Evolutionary conservation across 495 filamentous ascomycete species (phyloP).

Genomic region (Daldinia bambusicola): DNA sequence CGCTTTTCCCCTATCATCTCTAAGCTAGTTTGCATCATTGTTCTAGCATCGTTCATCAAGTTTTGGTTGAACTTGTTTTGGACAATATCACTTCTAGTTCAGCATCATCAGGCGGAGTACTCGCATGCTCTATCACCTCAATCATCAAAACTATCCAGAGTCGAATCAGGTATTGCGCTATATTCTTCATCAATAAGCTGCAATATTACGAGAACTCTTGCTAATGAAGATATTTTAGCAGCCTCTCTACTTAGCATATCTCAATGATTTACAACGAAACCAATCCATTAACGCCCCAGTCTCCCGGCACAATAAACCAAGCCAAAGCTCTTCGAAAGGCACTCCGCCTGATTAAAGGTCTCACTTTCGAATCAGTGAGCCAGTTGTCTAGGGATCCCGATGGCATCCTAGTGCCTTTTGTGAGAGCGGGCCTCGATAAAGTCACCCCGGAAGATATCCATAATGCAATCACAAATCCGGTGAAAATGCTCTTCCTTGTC

Average conservation of each 20-base stretch:
- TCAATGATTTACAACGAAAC: background rate
- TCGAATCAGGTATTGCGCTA: background rate
- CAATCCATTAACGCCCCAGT: background rate
- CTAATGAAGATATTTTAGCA: too few relatives aligned
- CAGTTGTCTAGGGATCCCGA: background rate
- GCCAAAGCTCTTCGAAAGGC: background rate
- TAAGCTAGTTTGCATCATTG: background rate
- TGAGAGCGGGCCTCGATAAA: background rate
- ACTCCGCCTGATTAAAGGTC: background rate
- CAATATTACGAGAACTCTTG: too few relatives aligned
- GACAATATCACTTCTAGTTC: background rate
- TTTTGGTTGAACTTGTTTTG: background rate
- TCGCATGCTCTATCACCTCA: background rate
- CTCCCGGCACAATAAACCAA: background rate
- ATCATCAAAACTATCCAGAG: background rate
- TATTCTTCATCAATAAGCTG: background rate
- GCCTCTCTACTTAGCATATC: too few relatives aligned
- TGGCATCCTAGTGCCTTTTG: background rate
- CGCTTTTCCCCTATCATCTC: background rate
- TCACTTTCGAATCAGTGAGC: background rate
- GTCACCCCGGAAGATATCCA: constrained; percentile 6
- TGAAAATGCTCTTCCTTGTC: constrained; percentile 8
- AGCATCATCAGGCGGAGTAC: background rate
- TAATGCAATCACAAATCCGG: background rate
- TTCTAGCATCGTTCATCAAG: background rate